Percentiles rank a stretch among this genome's conserved stretches.
These are phyloP conservation scores for Davidsoniella eucalypti DNA, from an alignment of 2,329 filamentous ascomycete species.

Conservation along the genomic window DNA sequence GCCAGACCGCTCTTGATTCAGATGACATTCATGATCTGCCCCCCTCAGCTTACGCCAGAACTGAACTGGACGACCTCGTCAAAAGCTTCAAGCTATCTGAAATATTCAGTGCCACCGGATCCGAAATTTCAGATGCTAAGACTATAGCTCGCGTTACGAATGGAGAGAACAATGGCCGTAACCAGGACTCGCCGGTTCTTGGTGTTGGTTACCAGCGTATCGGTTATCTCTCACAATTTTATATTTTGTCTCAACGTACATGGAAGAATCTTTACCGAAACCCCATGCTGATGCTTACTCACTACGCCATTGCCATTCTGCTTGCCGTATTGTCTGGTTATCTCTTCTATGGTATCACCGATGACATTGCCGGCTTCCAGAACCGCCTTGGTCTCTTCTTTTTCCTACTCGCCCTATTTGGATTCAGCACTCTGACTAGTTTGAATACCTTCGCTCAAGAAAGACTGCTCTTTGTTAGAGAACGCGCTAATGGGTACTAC, in stretches of 20 bases:
- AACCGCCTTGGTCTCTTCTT: constrained; percentile 95
- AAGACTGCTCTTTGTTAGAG: constrained; percentile 75
- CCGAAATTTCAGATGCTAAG: constrained; percentile 63
- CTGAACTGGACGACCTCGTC: constrained; percentile 70
- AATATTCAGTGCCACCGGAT: constrained; percentile 54
- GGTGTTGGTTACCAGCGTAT: constrained; percentile 72
- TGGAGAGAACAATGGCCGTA: constrained; percentile 34
- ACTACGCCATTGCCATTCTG: constrained; percentile 92
- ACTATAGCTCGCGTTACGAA: constrained; percentile 50
- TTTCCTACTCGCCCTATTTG: constrained; percentile 88
- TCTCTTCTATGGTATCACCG: constrained; percentile 88
- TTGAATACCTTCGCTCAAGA: constrained; percentile 88
- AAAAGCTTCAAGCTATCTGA: constrained; percentile 61
- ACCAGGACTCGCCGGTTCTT: constrained; percentile 28
- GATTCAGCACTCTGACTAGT: constrained; percentile 89
- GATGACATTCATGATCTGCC: constrained; percentile 55
- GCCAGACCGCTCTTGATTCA: constrained; percentile 15
- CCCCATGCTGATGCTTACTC: constrained; percentile 93
- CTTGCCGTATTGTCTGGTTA: constrained; percentile 88
- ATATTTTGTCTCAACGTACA: constrained; percentile 75
- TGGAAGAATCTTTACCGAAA: constrained; percentile 98
- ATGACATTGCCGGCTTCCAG: constrained; percentile 94
- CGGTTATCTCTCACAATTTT: constrained; percentile 64
- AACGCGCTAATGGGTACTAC: constrained; percentile 95
- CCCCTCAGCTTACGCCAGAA: constrained; percentile 43